Conservation (phyloP, 257 asterid genomes). For the Solanum appendiculatum region DNA sequence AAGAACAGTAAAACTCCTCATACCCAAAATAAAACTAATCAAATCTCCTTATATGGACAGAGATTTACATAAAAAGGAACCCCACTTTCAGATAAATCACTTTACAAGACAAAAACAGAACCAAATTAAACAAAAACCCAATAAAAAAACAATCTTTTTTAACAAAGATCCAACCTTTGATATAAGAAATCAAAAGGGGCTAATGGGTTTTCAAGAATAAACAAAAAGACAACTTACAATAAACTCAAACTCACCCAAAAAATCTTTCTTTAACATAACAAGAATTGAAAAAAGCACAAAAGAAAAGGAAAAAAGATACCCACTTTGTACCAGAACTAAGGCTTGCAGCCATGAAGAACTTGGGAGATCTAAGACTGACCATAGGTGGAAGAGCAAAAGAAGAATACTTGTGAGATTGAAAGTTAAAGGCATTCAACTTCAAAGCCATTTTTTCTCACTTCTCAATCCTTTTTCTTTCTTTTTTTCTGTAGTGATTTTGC, state of each 20-base stretch:
- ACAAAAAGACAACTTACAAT: background rate
- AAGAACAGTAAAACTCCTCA: background rate
- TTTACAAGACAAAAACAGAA: background rate
- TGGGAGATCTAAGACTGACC: constrained; percentile 65
- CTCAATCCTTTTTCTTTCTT: background rate
- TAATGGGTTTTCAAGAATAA: background rate
- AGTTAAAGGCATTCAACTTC: constrained; percentile 25
- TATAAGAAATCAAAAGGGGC: background rate
- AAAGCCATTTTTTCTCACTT: constrained; percentile 21
- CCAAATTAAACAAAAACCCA: background rate
- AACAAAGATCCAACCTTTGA: constrained; percentile 12
- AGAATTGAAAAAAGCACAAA: background rate
- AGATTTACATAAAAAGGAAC: background rate
- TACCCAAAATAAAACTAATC: background rate
- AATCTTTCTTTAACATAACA: background rate
- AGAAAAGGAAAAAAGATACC: background rate
- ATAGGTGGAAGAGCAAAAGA: constrained; percentile 32
- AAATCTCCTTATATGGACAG: background rate
- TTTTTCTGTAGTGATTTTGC: background rate
- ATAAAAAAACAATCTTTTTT: background rate
- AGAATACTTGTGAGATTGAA: constrained; percentile 28
- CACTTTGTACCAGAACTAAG: constrained; percentile 59
- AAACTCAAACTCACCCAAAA: background rate
- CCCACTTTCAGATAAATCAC: background rate
- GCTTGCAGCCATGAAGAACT: constrained; percentile 66